Evolutionary conservation across 768 basidiomycete genomes (phyloP).

Genomic region (Termitomyces heimii): DNA sequence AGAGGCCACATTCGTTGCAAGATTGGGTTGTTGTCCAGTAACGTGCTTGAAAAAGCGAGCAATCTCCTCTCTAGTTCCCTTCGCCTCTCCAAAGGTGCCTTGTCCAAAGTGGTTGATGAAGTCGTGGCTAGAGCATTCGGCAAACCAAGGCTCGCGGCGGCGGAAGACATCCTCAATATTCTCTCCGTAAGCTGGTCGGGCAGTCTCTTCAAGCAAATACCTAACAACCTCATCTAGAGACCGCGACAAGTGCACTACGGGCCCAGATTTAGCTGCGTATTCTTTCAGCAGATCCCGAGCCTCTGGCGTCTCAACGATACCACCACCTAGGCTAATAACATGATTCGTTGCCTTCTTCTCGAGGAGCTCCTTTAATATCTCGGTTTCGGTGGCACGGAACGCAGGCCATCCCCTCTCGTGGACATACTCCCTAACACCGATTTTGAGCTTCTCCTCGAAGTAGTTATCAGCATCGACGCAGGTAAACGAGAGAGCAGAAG

Average conservation of each 20-base stretch:
- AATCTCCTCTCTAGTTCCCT: slow-evolving; percentile 54
- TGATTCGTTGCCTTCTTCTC: slow-evolving; percentile 49
- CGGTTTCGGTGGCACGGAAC: slow-evolving; percentile 79
- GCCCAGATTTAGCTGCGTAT: slow-evolving; percentile 55
- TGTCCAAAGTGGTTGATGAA: slow-evolving; percentile 70
- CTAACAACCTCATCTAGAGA: slow-evolving; percentile 75
- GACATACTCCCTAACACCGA: slow-evolving; percentile 71
- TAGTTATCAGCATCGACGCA: slow-evolving; percentile 79
- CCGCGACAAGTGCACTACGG: slow-evolving; percentile 82
- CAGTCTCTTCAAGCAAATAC: slow-evolving; percentile 71
- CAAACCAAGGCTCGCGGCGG: slow-evolving; percentile 83
- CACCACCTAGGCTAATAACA: slow-evolving; percentile 90
- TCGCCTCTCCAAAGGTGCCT: slow-evolving; percentile 14
- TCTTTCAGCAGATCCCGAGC: slow-evolving; percentile 68
- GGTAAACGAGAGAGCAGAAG: slow-evolving; percentile 62
- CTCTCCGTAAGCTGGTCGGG: slow-evolving; percentile 87
- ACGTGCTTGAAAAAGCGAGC: slow-evolving; percentile 87
- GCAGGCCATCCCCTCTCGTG: slow-evolving; percentile 80
- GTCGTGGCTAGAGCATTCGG: slow-evolving; percentile 74
- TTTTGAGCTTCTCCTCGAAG: slow-evolving; percentile 61
- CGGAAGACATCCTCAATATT: slow-evolving; percentile 77
- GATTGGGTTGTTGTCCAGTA: slow-evolving; percentile 64
- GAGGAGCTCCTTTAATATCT: slow-evolving; percentile 64
- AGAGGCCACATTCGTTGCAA: slow-evolving; percentile 42
- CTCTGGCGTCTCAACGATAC: slow-evolving; percentile 81